Base-by-base conservation (phyloP, 2,329 filamentous ascomycete species). In the Trichoderma sp. region DNA sequence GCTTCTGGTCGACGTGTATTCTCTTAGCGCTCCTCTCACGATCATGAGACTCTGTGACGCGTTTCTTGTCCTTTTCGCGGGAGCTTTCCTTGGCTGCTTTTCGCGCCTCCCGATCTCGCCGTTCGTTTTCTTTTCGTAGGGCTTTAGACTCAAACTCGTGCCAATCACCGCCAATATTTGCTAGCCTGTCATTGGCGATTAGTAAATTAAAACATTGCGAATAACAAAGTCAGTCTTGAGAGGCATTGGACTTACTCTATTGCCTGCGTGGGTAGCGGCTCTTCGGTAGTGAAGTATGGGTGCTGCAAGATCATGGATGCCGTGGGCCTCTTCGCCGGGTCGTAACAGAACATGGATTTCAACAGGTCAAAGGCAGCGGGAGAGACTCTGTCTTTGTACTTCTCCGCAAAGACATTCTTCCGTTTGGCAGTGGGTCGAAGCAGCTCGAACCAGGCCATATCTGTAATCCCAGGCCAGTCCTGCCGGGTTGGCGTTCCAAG, bases 81-180 rank as follows among this genome's bases (percentile, higher is more conserved):
- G 72, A 71, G 9, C 70, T 72, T 1, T 82, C 81, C 72, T 81
- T 83, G 19, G 78, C 79, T 0, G 81, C 79, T 50, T 80, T 82
- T 4, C 81, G 80, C 8, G 83, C 84, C 64, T 87, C 85, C 67
- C 83, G 81, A 32, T 87, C 85, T 69, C 83, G 84, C 65, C 87
- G 87, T 77, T 95, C 92, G 73, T 93, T 94, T 78, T 97, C 94
- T 73, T 95, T 95, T 35, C 95, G 86, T 29, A 97, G 84, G 17
- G 93, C 94, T 81, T 99, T 99, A 67, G 93, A 97, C 81, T 99
- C 95, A 74, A 98, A 97, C 77, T 99, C 95, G 76, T 99, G 95
- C 95, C 95, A 99, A 74, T 99, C 95, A 25, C 95, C 95, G 73
- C 95, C 88, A 34, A 99, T 85, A 58, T 89, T 83, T 69, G 90